phyloP scores from a whole-genome alignment of 352 stramenopile species.

The Peronospora tabacina region DNA sequence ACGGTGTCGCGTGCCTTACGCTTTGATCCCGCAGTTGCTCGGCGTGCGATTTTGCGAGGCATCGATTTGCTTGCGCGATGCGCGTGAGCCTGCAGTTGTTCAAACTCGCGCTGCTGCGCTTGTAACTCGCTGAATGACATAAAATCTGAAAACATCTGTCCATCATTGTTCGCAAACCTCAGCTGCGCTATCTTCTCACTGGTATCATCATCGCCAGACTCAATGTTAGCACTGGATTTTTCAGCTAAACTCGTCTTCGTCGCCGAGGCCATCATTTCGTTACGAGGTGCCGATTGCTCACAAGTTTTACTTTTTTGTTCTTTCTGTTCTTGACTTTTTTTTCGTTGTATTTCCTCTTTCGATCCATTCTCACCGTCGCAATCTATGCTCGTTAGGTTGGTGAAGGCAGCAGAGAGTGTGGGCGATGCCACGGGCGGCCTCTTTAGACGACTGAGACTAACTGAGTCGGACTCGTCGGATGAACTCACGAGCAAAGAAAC shows the following conservation, averaged over 20 bases:
- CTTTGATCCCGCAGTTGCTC: slow-evolving; percentile 16
- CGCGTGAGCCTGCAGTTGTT: slow-evolving; percentile 24
- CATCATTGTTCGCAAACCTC: slow-evolving; percentile 11
- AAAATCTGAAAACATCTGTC: slow-evolving; percentile 29
- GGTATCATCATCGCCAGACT: slow-evolving; percentile 14
- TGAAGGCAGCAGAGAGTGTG: background rate
- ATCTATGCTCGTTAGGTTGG: slow-evolving; percentile 2
- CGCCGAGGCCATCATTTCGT: slow-evolving; percentile 4
- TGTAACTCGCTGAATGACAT: slow-evolving; percentile 58
- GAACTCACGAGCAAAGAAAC: slow-evolving; percentile 12
- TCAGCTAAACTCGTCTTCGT: slow-evolving; percentile 2
- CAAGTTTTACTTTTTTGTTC: slow-evolving; percentile 4
- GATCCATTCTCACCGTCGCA: slow-evolving; percentile 3
- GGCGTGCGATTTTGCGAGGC: slow-evolving; percentile 5
- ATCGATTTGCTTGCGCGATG: slow-evolving; percentile 14
- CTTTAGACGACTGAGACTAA: slow-evolving; percentile 11
- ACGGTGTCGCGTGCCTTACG: slow-evolving; percentile 14
- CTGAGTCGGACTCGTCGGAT: slow-evolving; percentile 19
- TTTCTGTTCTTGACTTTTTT: slow-evolving; percentile 1
- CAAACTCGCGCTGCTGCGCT: slow-evolving; percentile 47
- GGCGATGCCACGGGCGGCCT: slow-evolving; percentile 9
- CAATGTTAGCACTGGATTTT: slow-evolving; percentile 1
- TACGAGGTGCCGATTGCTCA: slow-evolving; percentile 1
- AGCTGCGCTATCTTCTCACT: slow-evolving; percentile 12
- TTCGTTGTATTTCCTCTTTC: background rate